Conservation (phyloP, 352 stramenopile genomes). For the Globisporangium sylvaticum region DNA sequence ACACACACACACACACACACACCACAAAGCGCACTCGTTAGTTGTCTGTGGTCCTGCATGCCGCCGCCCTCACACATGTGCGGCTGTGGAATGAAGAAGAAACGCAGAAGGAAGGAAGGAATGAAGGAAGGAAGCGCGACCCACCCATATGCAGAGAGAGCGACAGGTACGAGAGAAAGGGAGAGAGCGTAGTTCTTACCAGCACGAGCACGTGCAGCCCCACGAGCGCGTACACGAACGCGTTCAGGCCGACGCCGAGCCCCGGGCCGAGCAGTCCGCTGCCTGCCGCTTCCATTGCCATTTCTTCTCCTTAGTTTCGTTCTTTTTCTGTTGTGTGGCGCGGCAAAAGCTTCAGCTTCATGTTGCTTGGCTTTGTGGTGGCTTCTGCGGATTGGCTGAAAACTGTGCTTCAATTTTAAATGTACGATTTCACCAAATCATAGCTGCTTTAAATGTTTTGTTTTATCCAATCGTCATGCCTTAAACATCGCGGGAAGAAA, state of each 20-base stretch:
- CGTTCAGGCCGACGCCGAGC: conserved; percentile 56
- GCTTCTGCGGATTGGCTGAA: neutral
- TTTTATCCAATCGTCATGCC: neutral
- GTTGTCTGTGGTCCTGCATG: neutral
- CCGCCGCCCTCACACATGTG: neutral
- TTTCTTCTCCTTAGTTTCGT: neutral
- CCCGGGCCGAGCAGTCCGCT: conserved; percentile 30
- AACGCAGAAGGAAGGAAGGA: neutral
- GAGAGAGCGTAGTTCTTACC: conserved; percentile 28
- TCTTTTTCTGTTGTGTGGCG: neutral
- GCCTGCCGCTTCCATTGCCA: conserved; percentile 2
- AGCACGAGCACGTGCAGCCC: conserved; percentile 69
- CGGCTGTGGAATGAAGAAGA: too few relatives aligned
- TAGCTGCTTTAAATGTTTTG: neutral
- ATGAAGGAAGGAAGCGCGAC: neutral
- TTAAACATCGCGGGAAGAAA: too few relatives aligned
- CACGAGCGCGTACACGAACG: conserved; percentile 63
- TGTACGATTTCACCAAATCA: neutral
- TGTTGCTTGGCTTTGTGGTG: neutral
- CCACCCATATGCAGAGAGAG: conserved; percentile 16
- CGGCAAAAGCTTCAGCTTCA: neutral
- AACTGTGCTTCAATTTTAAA: neutral
- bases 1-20: neutral
- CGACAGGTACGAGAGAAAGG: conserved; percentile 16
- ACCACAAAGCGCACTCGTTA: conserved; percentile 1